A percentile compares a stretch with the other conserved stretches of the same genome.
phyloP scores from a whole-genome alignment of 805 yeast species.

The Schwanniomyces vanrijiae region DNA sequence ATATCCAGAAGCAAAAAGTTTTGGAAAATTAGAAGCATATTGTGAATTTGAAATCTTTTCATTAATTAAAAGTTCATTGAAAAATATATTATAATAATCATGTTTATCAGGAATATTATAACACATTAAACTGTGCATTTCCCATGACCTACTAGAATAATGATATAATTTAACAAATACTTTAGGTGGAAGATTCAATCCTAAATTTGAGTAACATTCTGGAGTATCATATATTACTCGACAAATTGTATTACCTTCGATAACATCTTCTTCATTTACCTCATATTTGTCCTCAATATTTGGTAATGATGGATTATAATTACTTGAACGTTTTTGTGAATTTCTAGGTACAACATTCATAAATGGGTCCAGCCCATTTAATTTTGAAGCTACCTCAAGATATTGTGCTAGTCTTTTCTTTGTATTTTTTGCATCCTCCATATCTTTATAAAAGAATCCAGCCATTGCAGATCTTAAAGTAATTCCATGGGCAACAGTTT shows the following conservation, averaged over 20 bases:
- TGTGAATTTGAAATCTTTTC: neutral
- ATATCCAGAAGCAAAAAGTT: neutral
- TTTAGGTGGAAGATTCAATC: neutral
- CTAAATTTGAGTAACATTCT: neutral
- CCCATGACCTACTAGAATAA: neutral
- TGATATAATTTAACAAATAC: neutral
- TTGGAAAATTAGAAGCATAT: conserved; percentile 1
- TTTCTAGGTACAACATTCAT: neutral
- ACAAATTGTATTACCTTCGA: conserved; percentile 3
- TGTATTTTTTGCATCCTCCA: conserved; percentile 1
- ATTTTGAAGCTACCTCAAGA: neutral
- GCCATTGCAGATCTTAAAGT: conserved; percentile 6
- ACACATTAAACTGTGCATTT: neutral
- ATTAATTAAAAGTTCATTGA: neutral
- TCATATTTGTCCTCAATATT: neutral
- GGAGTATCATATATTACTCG: conserved; percentile 3
- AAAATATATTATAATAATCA: neutral
- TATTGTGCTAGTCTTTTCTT: neutral
- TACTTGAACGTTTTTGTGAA: neutral
- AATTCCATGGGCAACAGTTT: conserved; percentile 6
- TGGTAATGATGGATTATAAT: neutral
- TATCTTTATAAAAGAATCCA: conserved; percentile 4
- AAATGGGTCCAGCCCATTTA: conserved; percentile 1
- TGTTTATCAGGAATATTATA: neutral
- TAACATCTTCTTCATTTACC: neutral